A percentile compares a stretch with the other conserved stretches of the same genome.
Evolutionary conservation across 345 rosid genomes (phyloP).

Genomic region (Viola odorata): DNA sequence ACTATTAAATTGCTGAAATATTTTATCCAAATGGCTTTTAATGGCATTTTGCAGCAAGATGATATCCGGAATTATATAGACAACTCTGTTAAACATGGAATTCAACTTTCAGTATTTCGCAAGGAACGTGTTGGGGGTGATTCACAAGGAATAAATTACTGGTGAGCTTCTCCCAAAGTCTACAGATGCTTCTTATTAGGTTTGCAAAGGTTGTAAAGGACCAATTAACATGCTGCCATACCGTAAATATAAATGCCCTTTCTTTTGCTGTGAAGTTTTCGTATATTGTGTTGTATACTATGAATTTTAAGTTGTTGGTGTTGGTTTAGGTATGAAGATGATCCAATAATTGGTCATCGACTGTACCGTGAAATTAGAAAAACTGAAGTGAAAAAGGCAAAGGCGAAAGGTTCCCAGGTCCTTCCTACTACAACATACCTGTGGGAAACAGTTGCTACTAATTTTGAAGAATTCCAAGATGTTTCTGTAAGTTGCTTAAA

Average conservation of each 20-base stretch:
- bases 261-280: neutral
- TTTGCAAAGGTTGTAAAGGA: neutral
- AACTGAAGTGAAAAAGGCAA: slow-evolving; percentile 69
- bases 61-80: slow-evolving; percentile 89
- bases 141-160: slow-evolving; percentile 85
- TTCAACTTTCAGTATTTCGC: slow-evolving; percentile 74
- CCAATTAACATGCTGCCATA: neutral
- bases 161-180: slow-evolving; percentile 38
- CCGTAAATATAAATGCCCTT: neutral
- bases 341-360: slow-evolving; percentile 84
- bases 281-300: neutral
- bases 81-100: slow-evolving; percentile 77
- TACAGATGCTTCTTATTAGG: slow-evolving; percentile 1
- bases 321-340: slow-evolving; percentile 88
- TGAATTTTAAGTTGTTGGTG: slow-evolving; percentile 11
- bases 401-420: slow-evolving; percentile 77
- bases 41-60: slow-evolving; percentile 72
- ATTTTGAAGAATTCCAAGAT: slow-evolving; percentile 93
- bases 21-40: too few species aligned
- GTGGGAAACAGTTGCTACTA: slow-evolving; percentile 98
- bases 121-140: slow-evolving; percentile 96
- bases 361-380: slow-evolving; percentile 89
- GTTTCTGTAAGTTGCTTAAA: slow-evolving; percentile 48
- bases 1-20: too few species aligned
- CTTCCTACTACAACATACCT: slow-evolving; percentile 59